Conservation (phyloP, 2,329 filamentous ascomycete species). For the Ophiocordyceps camponoti-floridani region DNA sequence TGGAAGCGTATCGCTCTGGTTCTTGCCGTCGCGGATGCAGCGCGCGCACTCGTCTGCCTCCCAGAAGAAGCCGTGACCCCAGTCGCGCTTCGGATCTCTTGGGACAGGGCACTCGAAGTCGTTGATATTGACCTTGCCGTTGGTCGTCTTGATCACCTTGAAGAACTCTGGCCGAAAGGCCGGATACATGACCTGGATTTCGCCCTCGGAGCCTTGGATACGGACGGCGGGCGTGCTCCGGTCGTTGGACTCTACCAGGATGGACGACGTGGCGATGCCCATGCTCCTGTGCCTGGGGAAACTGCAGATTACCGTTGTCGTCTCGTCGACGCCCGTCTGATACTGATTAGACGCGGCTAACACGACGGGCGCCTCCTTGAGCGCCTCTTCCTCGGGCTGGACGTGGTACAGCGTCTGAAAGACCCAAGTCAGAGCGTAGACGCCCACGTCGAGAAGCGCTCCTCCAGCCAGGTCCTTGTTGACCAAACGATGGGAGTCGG, state of each 20-base stretch:
- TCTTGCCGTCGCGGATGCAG: slow-evolving; percentile 57
- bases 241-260: slow-evolving; percentile 43
- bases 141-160: slow-evolving; percentile 37
- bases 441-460: slow-evolving; percentile 65
- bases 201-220: slow-evolving; percentile 64
- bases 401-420: slow-evolving; percentile 80
- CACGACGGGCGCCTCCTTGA: slow-evolving; percentile 50
- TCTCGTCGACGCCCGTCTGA: slow-evolving; percentile 58
- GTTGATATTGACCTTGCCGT: slow-evolving; percentile 25
- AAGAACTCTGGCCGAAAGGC: slow-evolving; percentile 53
- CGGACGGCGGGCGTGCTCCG: slow-evolving; percentile 50
- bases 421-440: slow-evolving; percentile 81
- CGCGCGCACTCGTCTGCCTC: slow-evolving; percentile 66
- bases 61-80: slow-evolving; percentile 78
- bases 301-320: slow-evolving; percentile 57
- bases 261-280: slow-evolving; percentile 50
- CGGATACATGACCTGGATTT: slow-evolving; percentile 62
- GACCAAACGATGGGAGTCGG: slow-evolving; percentile 56
- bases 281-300: slow-evolving; percentile 55
- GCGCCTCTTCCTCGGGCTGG: slow-evolving; percentile 38
- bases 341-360: slow-evolving; percentile 55
- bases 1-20: slow-evolving; percentile 54
- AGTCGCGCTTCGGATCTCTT: slow-evolving; percentile 25
- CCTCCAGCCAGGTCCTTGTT: slow-evolving; percentile 72
- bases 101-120: slow-evolving; percentile 36